Conservation (phyloP, 495 filamentous ascomycete species). For the Daldinia grandis region DNA sequence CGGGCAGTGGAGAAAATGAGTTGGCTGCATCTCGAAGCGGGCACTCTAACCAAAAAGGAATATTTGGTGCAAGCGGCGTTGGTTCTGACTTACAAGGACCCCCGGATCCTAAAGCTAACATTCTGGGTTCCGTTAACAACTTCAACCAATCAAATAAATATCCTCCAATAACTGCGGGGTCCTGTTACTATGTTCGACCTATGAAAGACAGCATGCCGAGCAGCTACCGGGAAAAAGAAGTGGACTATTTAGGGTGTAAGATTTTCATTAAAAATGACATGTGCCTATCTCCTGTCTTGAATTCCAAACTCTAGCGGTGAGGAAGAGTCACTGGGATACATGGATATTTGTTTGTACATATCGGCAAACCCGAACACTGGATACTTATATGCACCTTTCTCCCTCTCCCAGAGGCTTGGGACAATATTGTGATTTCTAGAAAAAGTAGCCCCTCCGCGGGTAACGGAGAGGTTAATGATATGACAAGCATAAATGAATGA, state of each 20-base stretch:
- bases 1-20: constrained; percentile 9
- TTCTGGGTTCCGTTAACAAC: constrained; percentile 4
- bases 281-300: background rate
- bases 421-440: background rate
- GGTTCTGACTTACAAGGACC: constrained; percentile 9
- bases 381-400: background rate
- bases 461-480: background rate
- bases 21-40: constrained; percentile 10
- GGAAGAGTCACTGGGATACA: background rate
- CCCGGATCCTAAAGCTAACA: constrained; percentile 2
- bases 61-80: background rate
- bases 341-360: background rate
- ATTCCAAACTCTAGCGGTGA: background rate
- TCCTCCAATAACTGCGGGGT: constrained; percentile 2
- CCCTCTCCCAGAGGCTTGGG: background rate
- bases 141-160: constrained; percentile 17
- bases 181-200: constrained; percentile 6
- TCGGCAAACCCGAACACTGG: background rate
- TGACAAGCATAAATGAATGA: background rate
- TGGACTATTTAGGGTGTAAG: background rate
- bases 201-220: constrained; percentile 4
- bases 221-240: constrained; percentile 3
- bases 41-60: constrained; percentile 5
- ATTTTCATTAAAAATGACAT: background rate
- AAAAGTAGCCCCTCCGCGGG: background rate